Evolutionary conservation across 805 yeast genomes (phyloP), one percentile per base, ranked within the genome.

Genomic region (Kuraishia capsulata): DNA sequence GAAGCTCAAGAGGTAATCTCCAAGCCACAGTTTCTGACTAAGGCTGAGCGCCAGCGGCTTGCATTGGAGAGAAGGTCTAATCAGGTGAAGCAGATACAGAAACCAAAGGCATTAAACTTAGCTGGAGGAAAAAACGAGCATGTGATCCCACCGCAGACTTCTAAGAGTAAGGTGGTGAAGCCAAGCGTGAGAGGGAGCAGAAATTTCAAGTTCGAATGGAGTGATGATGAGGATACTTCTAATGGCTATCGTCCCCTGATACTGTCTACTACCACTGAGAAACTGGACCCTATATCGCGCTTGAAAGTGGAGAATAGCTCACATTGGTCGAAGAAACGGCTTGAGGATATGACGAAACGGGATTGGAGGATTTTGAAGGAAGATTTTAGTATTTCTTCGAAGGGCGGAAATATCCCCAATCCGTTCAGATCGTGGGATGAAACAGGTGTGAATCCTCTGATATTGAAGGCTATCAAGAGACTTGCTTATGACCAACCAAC

Each of bases 331-430:
- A 67, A 76, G 30, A 92, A 90, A 50, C 54, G 71, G 0, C 57
- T 78, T 2, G 56, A 57, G 0, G 67, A 73, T 30, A 88, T 90
- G 97, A 73, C 74, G 0, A 63, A 68, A 1, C 66, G 97, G 44
- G 97, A 92, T 56, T 90, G 97, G 97, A 68, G 96, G 41, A 80
- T 87, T 25, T 65, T 90, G 55, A 72, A 71, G 45, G 94, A 86
- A 48, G 96, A 89, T 46, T 84, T 64, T 53, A 72, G 72, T 46
- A 85, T 90, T 18, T 61, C 67, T 1, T 63, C 75, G 1, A 78
- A 73, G 45, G 75, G 75, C 5, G 76, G 77, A 1, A 42, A 51
- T 3, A 48, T 66, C 2, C 62, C 64, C 1, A 62, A 73, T 34
- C 96, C 96, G 0, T 54, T 90, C 36, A 62, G 96, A 41, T 53